A percentile compares a stretch with the other conserved stretches of the same genome.
Evolutionary conservation across 2,329 filamentous ascomycete genomes (phyloP).

Genomic region (Penicillium sp.): DNA sequence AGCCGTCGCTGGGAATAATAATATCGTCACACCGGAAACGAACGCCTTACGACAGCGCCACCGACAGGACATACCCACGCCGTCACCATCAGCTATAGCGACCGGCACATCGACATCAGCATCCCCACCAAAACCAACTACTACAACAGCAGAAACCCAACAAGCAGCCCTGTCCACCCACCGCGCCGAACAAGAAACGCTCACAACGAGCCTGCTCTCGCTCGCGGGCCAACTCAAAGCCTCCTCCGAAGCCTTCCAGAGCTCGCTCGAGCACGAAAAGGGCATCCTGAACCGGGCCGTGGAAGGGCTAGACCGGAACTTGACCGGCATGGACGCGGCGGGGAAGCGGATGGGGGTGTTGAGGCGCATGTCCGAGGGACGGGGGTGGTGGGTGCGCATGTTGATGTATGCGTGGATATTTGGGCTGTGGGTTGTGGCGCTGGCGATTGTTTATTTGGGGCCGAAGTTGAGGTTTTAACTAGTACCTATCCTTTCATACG

Average conservation of each 20-base stretch:
- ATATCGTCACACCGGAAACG: neutral
- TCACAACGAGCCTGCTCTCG: constrained; percentile 75
- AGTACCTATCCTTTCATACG: too few relatives aligned
- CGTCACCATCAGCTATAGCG: neutral
- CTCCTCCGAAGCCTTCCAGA: constrained; percentile 67
- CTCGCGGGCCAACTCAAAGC: constrained; percentile 76
- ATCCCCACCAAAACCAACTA: neutral
- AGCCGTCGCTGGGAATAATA: neutral
- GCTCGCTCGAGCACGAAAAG: constrained; percentile 69
- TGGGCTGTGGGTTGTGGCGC: constrained; percentile 70
- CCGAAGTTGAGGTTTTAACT: constrained; percentile 83
- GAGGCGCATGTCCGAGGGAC: constrained; percentile 77
- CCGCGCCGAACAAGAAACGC: constrained; percentile 73
- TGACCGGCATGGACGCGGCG: constrained; percentile 70
- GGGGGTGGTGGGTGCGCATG: constrained; percentile 80
- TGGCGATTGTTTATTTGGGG: constrained; percentile 77
- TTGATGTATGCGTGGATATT: constrained; percentile 81
- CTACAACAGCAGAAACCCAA: neutral
- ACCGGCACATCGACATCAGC: neutral
- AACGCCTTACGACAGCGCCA: constrained; percentile 3
- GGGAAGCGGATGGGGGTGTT: constrained; percentile 73
- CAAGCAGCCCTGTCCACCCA: constrained; percentile 74
- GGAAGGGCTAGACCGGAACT: constrained; percentile 72
- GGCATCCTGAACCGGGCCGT: constrained; percentile 67
- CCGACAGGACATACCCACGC: neutral